phyloP scores from a whole-genome alignment of 441 rosid species.

The Pelargonium australe region DNA sequence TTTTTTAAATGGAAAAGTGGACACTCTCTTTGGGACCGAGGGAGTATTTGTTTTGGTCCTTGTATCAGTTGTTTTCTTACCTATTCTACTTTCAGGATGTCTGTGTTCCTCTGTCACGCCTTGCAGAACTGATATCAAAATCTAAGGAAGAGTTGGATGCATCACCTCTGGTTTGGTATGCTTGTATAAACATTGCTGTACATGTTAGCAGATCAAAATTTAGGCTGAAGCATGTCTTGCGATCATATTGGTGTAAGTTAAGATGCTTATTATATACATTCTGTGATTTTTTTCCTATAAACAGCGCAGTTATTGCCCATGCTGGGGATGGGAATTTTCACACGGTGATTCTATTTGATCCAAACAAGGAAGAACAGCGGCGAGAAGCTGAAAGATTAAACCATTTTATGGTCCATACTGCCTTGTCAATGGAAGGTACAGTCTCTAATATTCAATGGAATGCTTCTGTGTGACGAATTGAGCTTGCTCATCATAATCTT shows the following conservation, averaged over 20 bases:
- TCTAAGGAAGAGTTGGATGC: conserved; percentile 74
- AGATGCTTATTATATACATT: too few species aligned
- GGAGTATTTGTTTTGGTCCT: background rate
- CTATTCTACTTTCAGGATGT: conserved; percentile 53
- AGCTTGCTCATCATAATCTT: background rate
- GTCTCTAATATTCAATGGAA: conserved; percentile 3
- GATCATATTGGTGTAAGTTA: too few species aligned
- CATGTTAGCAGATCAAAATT: background rate
- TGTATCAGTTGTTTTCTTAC: background rate
- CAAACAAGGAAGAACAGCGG: conserved; percentile 51
- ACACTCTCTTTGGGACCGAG: too few species aligned
- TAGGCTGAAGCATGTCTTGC: conserved; percentile 11
- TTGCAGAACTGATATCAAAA: conserved; percentile 69
- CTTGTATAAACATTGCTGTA: background rate
- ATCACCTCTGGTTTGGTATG: conserved; percentile 60
- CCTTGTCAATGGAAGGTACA: conserved; percentile 86
- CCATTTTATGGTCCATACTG: conserved; percentile 69
- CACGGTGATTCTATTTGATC: conserved; percentile 71
- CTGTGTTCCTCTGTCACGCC: conserved; percentile 80
- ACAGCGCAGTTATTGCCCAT: conserved; percentile 81
- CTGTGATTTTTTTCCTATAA: conserved; percentile 14
- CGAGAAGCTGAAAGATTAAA: conserved; percentile 73
- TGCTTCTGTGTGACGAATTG: background rate
- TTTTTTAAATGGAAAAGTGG: too few species aligned
- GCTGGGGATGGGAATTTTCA: conserved; percentile 97